Conservation (phyloP, 768 basidiomycete species). For the Imleria badia region DNA sequence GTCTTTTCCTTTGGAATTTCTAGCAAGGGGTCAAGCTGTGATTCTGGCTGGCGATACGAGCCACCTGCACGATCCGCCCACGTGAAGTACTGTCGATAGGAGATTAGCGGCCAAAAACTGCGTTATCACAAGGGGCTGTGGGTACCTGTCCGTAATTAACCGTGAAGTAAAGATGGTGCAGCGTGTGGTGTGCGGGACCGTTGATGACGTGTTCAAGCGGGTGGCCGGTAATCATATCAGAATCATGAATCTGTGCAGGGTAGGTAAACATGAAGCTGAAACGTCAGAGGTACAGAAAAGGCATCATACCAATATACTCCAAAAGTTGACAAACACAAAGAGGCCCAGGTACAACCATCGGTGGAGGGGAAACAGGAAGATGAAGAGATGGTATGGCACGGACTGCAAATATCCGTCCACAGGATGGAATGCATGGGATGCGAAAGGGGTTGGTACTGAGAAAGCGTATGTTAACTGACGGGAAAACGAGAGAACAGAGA, state of each 20-base stretch:
- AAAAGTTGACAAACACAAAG: constrained; percentile 91
- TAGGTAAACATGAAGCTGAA: not conserved
- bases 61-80: constrained; percentile 84
- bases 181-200: constrained; percentile 96
- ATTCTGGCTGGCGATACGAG: constrained; percentile 88
- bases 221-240: constrained; percentile 96
- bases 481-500: not conserved
- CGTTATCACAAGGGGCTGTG: constrained; percentile 27
- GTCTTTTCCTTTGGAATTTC: constrained; percentile 44
- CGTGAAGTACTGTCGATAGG: constrained; percentile 81
- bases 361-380: constrained; percentile 89
- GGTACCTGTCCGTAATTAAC: constrained; percentile 90
- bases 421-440: constrained; percentile 97
- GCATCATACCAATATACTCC: constrained; percentile 80
- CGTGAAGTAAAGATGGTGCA: constrained; percentile 96
- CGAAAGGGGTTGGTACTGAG: constrained; percentile 93
- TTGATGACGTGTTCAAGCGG: constrained; percentile 88
- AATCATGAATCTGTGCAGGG: constrained; percentile 86
- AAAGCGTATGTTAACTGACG: constrained; percentile 2
- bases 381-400: constrained; percentile 91
- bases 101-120: constrained; percentile 12
- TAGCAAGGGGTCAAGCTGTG: constrained; percentile 80
- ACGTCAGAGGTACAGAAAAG: not conserved
- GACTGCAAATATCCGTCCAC: constrained; percentile 94
- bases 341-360: constrained; percentile 79